Conservation (phyloP, 2,329 filamentous ascomycete species). For the Lasiodiplodia gonubiensis region DNA sequence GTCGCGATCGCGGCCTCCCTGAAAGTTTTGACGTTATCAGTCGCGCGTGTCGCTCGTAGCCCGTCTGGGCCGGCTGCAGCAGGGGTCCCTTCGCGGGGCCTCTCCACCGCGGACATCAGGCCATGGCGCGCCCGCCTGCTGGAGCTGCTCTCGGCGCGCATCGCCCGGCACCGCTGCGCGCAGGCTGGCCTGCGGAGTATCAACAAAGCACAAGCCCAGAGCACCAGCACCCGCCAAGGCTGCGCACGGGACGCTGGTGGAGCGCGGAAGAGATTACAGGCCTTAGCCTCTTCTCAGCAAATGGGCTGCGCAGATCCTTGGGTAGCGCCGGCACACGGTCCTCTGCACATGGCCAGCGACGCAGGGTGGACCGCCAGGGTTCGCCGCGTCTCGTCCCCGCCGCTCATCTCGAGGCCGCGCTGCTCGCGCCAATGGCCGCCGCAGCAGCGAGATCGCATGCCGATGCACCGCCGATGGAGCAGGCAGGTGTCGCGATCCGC, state of each 20-base stretch:
- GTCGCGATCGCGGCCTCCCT: conserved; percentile 22
- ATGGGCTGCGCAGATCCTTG: conserved; percentile 17
- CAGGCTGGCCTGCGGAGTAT: not conserved
- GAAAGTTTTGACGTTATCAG: conserved; percentile 26
- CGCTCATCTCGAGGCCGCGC: not conserved
- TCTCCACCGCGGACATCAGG: conserved; percentile 9
- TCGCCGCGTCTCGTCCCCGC: not conserved
- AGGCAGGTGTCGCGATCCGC: conserved; percentile 2
- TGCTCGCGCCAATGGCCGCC: not conserved
- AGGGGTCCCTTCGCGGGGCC: conserved; percentile 3
- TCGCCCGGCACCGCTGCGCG: conserved; percentile 3
- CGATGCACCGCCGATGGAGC: not conserved
- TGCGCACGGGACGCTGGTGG: conserved; percentile 14
- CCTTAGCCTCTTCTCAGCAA: conserved; percentile 14
- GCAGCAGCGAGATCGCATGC: not conserved
- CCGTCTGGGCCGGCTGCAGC: conserved; percentile 14
- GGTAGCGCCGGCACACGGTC: conserved; percentile 11
- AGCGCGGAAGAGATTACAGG: conserved; percentile 21
- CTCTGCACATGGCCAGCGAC: conserved; percentile 19
- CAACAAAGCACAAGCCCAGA: conserved; percentile 6
- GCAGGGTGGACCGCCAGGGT: conserved; percentile 20
- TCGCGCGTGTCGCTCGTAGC: conserved; percentile 20
- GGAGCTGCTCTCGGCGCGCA: conserved; percentile 1
- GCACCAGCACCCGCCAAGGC: conserved; percentile 10
- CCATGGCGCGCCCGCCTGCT: conserved; percentile 6